Evolutionary conservation across 2,329 filamentous ascomycete genomes (phyloP).

Genomic region (Coniella vitis): DNA sequence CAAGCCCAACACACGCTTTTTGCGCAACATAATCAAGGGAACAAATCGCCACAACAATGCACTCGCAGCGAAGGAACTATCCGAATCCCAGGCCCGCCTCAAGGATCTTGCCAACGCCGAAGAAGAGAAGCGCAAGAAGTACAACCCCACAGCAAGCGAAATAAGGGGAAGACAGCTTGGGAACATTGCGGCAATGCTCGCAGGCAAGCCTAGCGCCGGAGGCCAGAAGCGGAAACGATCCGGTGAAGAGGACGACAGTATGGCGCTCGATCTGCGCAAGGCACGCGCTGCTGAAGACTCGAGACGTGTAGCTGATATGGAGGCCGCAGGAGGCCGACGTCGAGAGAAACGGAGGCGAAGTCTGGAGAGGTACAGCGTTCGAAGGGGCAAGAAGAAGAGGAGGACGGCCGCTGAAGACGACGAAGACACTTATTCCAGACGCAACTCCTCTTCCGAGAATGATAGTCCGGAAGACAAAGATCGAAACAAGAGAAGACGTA

Average conservation of each 20-base stretch:
- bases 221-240: constrained; percentile 26
- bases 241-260: constrained; percentile 16
- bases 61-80: constrained; percentile 74
- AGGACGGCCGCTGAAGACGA: not conserved
- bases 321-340: constrained; percentile 6
- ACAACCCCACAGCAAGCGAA: constrained; percentile 40
- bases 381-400: not conserved
- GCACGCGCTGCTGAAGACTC: constrained; percentile 11
- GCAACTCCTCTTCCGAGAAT: constrained; percentile 24
- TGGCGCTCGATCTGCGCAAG: constrained; percentile 6
- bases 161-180: constrained; percentile 53
- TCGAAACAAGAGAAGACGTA: constrained; percentile 6
- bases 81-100: constrained; percentile 68
- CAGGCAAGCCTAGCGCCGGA: constrained; percentile 24
- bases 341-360: constrained; percentile 11
- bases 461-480: constrained; percentile 11
- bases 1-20: constrained; percentile 86
- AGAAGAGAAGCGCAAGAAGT: constrained; percentile 36
- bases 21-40: constrained; percentile 81
- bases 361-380: constrained; percentile 11
- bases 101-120: constrained; percentile 49
- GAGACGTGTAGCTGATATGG: constrained; percentile 9
- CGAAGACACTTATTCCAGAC: constrained; percentile 3
- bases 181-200: constrained; percentile 52
- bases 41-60: constrained; percentile 86